Base-by-base conservation (phyloP, 257 asterid species). In the Jacaranda copaia region DNA sequence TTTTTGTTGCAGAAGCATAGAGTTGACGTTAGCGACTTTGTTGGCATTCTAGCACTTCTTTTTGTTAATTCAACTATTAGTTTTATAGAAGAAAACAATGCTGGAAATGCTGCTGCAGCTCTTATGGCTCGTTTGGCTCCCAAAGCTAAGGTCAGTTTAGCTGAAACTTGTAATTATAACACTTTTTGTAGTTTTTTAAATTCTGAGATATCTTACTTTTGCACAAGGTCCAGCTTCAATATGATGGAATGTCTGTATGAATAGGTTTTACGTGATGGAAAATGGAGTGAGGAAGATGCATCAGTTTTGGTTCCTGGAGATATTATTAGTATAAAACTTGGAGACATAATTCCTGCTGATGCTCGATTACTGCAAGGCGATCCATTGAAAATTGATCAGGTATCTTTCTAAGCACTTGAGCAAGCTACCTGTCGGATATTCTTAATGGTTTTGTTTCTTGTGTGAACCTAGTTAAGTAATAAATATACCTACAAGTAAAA, bases 331-430 rank as follows among this genome's bases (percentile, higher is more conserved):
- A 84, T 91, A 18, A 89, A 89, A 74, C 76, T 91, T 70, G 97
- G 97, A 32, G 97, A 91, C 55, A 91, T 91, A 15, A 74, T 91
- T 72, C 97, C 97, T 0, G 96, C 97, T n/a, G 97, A 91, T 81
- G 95, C 97, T 18, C 88, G 97, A 59, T 77, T 91, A 32, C 84
- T 91, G 2, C 87, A 91, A 18, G 97, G 96, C 1, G 97, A 91
- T 80, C 96, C 97, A 0, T 67, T 91, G 36, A 91, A 91, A 77
- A 91, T 91, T 72, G 96, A 91, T 72, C 97, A 89, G 84, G 85
- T 82, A 67, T n/a, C 6, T 74, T 55, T 45, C 53, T 52, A 53
- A 16, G 3, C 43, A 56, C 61, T 57, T 62, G 42, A 35, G 8
- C 5, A 74, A 60, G 57, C 18, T 15, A 46, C 4, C 5, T 55